Evolutionary conservation across 2,329 filamentous ascomycete genomes (phyloP).

Genomic region (Aspergillus fumigatus): DNA sequence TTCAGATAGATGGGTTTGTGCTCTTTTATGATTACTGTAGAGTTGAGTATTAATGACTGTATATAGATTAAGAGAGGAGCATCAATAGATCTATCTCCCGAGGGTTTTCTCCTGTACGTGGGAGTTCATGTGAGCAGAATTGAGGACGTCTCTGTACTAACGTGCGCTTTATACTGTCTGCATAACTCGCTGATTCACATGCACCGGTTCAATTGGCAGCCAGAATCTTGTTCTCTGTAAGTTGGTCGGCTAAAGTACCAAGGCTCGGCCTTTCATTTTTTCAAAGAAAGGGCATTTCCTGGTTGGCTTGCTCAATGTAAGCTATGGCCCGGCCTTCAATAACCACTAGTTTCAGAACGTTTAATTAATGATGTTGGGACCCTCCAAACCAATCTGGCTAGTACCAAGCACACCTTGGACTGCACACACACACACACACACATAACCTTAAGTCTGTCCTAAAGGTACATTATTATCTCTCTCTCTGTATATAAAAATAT

Average conservation of each 20-base stretch:
- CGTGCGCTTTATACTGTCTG: background rate
- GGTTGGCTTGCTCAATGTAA: no score
- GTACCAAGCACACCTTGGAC: no score
- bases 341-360: no score
- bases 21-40: background rate
- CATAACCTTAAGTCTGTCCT: no score
- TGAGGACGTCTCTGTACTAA: background rate
- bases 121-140: background rate
- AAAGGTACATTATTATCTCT: background rate
- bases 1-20: background rate
- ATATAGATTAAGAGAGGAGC: background rate
- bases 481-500: background rate
- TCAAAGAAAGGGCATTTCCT: no score
- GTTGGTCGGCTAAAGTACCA: background rate
- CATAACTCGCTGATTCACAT: background rate
- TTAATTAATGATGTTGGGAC: no score
- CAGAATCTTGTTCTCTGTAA: background rate
- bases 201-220: background rate
- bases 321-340: no score
- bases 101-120: background rate
- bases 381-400: no score
- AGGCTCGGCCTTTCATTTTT: background rate
- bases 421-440: no score
- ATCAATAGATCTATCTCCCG: background rate
- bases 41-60: background rate